Evolutionary conservation across 2,329 filamentous ascomycete species (phyloP), one percentile per base, ranked within the genome.

Genomic region (Rhexocercosporidium sp.): DNA sequence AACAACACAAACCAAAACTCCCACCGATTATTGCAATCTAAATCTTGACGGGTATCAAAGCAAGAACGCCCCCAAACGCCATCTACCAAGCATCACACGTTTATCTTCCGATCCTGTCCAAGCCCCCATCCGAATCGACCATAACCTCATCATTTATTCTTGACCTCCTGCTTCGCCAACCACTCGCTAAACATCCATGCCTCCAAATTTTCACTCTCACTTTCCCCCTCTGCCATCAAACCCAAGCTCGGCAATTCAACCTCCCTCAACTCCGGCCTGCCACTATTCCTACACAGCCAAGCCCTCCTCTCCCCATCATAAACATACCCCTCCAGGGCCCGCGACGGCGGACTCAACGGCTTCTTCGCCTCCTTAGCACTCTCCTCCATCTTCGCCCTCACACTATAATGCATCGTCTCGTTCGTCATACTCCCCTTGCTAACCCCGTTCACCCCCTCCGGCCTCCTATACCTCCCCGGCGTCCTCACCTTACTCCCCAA

Each of bases 121-220:
- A 16, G 11, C 6, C 31, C 34, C 14, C 47, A 25, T 27, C 12
- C 22, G 14, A 51, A 27, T 2, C 20, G 7, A 51, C n/a, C 18
- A 1, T 12, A 31, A 29, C 16, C 34, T n/a, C 4, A n/a, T 57
- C 54, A 57, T 3, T 27, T 41, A 8, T 34, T 41, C 34, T 41
- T 57, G 3, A 14, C 54, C 20, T 57, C 54, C 34, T 57, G 54
- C 54, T 41, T 57, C 54, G 37, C 20, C 31, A 57, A 25, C 54
- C 54, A 57, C 20, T 57, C 54, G 34, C 54, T 57, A 57, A 57
- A 57, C 5, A 57, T 41, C 54, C 54, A 57, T 3, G 54, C 54
- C 20, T 57, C 54, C 54, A 57, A 25, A 57, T 20, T 57, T 20
- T 57, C 54, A 25, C 34, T 57, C 34, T 57, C 54, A 25, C 54